A percentile compares a stretch with the other conserved stretches of the same genome.
phyloP scores from a whole-genome alignment of 768 basidiomycete genomes.

The Suillus discolor region DNA sequence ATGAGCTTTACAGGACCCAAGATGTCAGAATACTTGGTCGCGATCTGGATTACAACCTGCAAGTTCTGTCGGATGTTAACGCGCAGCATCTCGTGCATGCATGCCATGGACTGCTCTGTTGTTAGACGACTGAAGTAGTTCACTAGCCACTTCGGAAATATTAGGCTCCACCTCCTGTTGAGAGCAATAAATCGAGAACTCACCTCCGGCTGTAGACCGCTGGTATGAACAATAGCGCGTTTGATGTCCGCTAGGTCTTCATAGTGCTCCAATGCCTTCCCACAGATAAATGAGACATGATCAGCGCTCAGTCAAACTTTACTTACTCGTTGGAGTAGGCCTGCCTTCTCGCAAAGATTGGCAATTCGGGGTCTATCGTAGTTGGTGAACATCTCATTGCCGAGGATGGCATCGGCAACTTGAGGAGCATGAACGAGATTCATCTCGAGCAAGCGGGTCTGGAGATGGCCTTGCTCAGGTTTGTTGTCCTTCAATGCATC shows the following conservation, averaged over 20 bases:
- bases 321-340: conserved; percentile 86
- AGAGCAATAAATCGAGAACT: conserved; percentile 26
- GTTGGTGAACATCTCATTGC: conserved; percentile 97
- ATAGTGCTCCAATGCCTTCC: conserved; percentile 96
- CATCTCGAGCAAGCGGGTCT: conserved; percentile 97
- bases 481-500: conserved; percentile 99
- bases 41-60: conserved; percentile 94
- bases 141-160: conserved; percentile 80
- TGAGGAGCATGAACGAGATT: conserved; percentile 97
- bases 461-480: conserved; percentile 93
- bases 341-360: conserved; percentile 98
- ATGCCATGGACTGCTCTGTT: conserved; percentile 95
- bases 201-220: conserved; percentile 81
- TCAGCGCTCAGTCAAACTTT: not conserved
- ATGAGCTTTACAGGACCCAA: conserved; percentile 97
- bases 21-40: conserved; percentile 98
- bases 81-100: conserved; percentile 95
- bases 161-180: conserved; percentile 1
- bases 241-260: conserved; percentile 99
- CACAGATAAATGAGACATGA: conserved; percentile 16
- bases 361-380: conserved; percentile 97
- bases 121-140: conserved; percentile 96
- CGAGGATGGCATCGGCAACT: conserved; percentile 97
- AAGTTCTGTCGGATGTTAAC: conserved; percentile 98
- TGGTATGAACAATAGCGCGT: conserved; percentile 93